Percentiles rank a stretch among this genome's conserved stretches.
phyloP scores from a whole-genome alignment of 164 flowering plant genomes.

The Hamamelis virginiana region DNA sequence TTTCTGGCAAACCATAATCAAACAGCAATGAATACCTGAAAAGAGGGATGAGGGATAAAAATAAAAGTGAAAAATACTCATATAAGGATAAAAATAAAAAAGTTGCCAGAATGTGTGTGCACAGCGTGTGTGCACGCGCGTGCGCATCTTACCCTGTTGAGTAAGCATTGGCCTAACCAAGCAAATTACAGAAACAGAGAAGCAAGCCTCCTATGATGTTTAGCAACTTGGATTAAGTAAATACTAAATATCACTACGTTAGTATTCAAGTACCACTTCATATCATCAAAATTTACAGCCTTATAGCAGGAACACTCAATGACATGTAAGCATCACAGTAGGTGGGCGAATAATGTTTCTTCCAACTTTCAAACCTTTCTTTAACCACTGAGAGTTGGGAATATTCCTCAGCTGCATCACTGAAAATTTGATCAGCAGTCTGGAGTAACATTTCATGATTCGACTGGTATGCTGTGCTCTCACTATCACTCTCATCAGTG shows the following conservation, averaged over 20 bases:
- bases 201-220: too few relatives aligned
- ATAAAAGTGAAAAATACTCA: neutral
- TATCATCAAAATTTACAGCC: slow-evolving; percentile 65
- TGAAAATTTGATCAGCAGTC: slow-evolving; percentile 71
- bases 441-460: slow-evolving; percentile 57
- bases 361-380: slow-evolving; percentile 76
- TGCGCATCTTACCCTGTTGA: neutral
- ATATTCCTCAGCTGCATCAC: slow-evolving; percentile 84
- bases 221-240: neutral
- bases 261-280: slow-evolving; percentile 68
- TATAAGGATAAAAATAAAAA: neutral
- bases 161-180: neutral
- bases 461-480: slow-evolving; percentile 64
- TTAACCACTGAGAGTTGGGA: slow-evolving; percentile 70
- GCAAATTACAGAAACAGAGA: neutral
- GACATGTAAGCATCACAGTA: slow-evolving; percentile 94
- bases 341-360: slow-evolving; percentile 56
- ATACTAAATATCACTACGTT: neutral
- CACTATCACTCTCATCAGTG: slow-evolving; percentile 97
- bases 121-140: neutral
- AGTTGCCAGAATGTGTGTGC: neutral
- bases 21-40: slow-evolving; percentile 81
- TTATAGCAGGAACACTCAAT: slow-evolving; percentile 64
- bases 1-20: slow-evolving; percentile 68
- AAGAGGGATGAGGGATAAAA: neutral